Evolutionary conservation across 2,329 filamentous ascomycete genomes (phyloP).

Genomic region (Colletotrichum orchidophilum): DNA sequence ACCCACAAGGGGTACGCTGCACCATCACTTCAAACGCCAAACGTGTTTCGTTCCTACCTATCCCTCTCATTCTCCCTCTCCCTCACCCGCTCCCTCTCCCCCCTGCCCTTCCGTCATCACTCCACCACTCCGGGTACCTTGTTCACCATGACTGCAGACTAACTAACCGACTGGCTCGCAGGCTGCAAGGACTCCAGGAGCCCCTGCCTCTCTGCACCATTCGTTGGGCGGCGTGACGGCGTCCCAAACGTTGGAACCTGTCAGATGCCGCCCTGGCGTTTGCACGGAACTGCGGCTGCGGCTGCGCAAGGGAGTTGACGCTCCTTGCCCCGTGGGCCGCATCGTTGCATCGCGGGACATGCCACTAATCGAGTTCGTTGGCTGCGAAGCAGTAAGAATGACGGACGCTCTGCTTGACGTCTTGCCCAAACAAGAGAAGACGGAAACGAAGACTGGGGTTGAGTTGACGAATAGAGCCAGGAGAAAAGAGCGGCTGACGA

Average conservation of each 20-base stretch:
- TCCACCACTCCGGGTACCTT: no score
- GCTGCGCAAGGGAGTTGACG: background rate
- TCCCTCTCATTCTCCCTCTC: background rate
- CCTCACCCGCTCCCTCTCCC: no score
- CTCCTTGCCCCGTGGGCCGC: background rate
- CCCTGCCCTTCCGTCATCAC: no score
- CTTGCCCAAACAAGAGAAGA: background rate
- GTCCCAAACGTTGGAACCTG: background rate
- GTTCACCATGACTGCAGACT: background rate
- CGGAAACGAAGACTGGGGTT: background rate
- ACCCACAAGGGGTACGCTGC: conserved; percentile 27
- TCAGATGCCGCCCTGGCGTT: conserved; percentile 17
- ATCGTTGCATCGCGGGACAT: background rate
- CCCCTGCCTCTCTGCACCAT: background rate
- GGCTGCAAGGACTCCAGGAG: background rate
- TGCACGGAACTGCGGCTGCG: background rate
- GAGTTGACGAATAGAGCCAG: background rate
- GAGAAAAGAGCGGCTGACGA: background rate
- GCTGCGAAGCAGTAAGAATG: background rate
- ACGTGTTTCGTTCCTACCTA: conserved; percentile 31
- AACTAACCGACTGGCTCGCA: background rate
- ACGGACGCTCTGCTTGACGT: background rate
- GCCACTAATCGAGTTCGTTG: background rate
- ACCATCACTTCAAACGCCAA: conserved; percentile 22
- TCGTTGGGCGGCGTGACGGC: conserved; percentile 7